Base-by-base conservation (phyloP, 169 alveolate genomes). In the Cryptosporidium tyzzeri region DNA sequence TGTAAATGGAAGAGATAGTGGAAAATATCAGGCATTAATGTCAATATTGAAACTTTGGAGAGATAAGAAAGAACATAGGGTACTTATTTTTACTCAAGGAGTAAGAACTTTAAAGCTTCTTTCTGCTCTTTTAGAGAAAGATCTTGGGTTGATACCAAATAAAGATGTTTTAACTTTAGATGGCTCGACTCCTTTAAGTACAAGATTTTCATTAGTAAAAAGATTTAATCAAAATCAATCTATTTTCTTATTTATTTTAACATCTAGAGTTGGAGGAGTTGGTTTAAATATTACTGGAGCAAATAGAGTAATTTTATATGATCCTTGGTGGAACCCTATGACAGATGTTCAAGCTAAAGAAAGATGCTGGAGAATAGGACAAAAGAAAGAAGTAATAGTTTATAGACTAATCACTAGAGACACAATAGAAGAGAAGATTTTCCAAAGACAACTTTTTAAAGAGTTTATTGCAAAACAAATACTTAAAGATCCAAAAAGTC, bases 251-350 rank as follows among this genome's bases (percentile, higher is more conserved):
- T 85, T 92, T 31, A 59, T 92, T 48, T 61, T 93, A 84, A 95
- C 96, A 37, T 94, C 97, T 14, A 91, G 96, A 59, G 97, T 95
- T 10, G 97, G 97, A 5, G 97, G 97, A 18, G 91, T 95, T 23
- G 97, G 97, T 18, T 69, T 95, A 37, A 95, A 95, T 61, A 85
- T 95, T 61, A 93, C 93, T 2, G 95, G 96, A 8, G 97, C 97
- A 16, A 93, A 95, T 71, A 91, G 96, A 48, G 96, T 95, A 10
- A 92, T 95, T 9, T 86, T 95, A n/a, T 93, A 93, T 85, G 97
- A 95, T 41, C 97, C 97, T 5, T 96, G 95, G 80, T 95, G 97
- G 97, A 95, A 95, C 70, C 97, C 97, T 3, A 95, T 94, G 96
- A 93, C 93, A 3, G 97, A 94, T 48, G 84, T 92, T 48, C 94